Evolutionary conservation across 495 filamentous ascomycete species (phyloP).

Genomic region (Tuber magnatum): DNA sequence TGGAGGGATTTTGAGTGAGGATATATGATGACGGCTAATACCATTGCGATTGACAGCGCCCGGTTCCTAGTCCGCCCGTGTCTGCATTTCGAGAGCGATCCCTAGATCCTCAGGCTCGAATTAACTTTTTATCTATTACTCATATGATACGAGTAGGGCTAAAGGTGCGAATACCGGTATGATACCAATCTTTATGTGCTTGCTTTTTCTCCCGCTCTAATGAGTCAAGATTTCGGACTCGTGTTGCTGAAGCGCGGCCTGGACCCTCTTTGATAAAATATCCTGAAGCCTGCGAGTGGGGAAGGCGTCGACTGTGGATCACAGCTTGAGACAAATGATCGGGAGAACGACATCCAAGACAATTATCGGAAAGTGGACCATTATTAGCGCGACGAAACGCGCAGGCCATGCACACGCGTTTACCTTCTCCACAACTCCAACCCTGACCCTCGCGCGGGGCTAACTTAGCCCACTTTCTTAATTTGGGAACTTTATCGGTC

Average conservation of each 20-base stretch:
- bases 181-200: neutral
- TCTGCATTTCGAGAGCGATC: neutral
- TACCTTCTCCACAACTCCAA: neutral
- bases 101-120: neutral
- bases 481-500: neutral
- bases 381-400: neutral
- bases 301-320: neutral
- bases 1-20: neutral
- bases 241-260: neutral
- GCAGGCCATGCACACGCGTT: neutral
- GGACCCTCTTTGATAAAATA: neutral
- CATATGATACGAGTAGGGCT: neutral
- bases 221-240: neutral
- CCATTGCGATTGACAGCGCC: neutral
- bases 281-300: neutral
- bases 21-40: neutral
- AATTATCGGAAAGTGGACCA: neutral
- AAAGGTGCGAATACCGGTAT: neutral
- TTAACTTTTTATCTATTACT: neutral
- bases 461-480: conserved; percentile 12
- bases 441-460: conserved; percentile 21
- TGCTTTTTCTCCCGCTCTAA: neutral
- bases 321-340: neutral
- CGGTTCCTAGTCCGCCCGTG: neutral
- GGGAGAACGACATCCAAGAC: neutral